phyloP scores from a whole-genome alignment of 163 green algal genomes.

The Smithsoniella earleae region DNA sequence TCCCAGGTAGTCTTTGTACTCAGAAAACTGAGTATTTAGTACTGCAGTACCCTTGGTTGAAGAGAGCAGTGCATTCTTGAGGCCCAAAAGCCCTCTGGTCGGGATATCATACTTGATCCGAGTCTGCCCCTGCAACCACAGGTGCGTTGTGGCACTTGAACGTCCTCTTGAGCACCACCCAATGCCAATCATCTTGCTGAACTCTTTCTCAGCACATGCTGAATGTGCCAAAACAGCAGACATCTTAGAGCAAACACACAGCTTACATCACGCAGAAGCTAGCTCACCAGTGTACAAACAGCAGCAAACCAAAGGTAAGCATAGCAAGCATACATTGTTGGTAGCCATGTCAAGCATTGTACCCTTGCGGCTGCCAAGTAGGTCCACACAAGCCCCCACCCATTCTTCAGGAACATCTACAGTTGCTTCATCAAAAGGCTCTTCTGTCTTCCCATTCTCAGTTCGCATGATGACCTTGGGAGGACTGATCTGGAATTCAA shows the following conservation, averaged over 20 bases:
- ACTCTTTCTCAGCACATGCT: no score
- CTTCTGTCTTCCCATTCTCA: constrained; percentile 61
- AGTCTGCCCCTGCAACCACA: constrained; percentile 25
- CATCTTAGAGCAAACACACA: not conserved
- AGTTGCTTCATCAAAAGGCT: constrained; percentile 90
- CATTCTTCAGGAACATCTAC: constrained; percentile 63
- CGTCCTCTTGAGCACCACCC: constrained; percentile 1
- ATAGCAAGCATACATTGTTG: not conserved
- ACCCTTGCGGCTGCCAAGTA: constrained; percentile 85
- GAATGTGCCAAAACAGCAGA: not conserved
- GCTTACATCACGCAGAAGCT: not conserved
- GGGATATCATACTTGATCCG: constrained; percentile 64
- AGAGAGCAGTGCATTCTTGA: constrained; percentile 91
- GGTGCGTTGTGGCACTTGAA: not conserved
- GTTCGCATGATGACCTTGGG: constrained; percentile 78
- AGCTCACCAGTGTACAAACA: not conserved
- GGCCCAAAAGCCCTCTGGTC: constrained; percentile 76
- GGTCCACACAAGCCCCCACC: constrained; percentile 68
- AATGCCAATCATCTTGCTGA: no score
- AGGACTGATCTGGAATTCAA: constrained; percentile 85
- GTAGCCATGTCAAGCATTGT: constrained; percentile 81
- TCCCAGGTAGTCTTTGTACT: constrained; percentile 49
- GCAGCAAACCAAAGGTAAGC: not conserved
- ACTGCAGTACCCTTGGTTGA: constrained; percentile 89
- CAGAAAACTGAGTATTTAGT: constrained; percentile 88